These are phyloP conservation scores for Chlamydomonas schloesseri DNA, from an alignment of 139 green algal species.

Conservation along the genomic window DNA sequence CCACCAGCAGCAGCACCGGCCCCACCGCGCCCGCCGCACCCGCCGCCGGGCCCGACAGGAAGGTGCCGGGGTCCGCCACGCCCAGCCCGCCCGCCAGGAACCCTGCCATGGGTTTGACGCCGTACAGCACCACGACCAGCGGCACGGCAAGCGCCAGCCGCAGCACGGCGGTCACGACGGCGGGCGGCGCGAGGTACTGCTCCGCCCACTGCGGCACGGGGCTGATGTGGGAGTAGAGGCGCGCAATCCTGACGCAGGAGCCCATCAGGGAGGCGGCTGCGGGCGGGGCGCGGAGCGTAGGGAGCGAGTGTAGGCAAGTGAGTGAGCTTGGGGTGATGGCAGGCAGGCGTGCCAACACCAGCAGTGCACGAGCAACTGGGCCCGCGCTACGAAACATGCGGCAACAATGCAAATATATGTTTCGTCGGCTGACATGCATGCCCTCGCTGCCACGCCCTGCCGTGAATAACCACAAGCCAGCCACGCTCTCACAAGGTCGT, in stretches of 20 bases:
- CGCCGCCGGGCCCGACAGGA: too few species aligned
- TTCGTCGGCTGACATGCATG: too few species aligned
- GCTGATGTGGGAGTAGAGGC: conserved; percentile 10
- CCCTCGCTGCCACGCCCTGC: too few species aligned
- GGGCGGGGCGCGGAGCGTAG: background rate
- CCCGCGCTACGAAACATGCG: too few species aligned
- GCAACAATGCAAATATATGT: too few species aligned
- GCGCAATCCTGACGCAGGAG: background rate
- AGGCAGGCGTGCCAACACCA: too few species aligned
- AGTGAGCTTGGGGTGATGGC: background rate
- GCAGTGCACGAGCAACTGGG: too few species aligned
- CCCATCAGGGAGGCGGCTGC: background rate
- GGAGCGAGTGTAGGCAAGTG: too few species aligned
- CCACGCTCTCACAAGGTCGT: too few species aligned
- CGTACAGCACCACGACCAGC: conserved; percentile 8
- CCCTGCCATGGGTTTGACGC: background rate
- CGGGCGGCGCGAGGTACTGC: background rate
- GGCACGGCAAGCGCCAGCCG: background rate
- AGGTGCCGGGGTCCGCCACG: too few species aligned
- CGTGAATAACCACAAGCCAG: too few species aligned
- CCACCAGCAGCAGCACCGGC: background rate
- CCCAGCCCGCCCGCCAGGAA: background rate
- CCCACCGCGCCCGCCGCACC: background rate
- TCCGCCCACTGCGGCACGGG: conserved; percentile 3
- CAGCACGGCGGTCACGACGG: background rate